These are phyloP conservation scores for Blastobotrys serpentis DNA, from an alignment of 1,139 yeast species.

Conservation along the genomic window DNA sequence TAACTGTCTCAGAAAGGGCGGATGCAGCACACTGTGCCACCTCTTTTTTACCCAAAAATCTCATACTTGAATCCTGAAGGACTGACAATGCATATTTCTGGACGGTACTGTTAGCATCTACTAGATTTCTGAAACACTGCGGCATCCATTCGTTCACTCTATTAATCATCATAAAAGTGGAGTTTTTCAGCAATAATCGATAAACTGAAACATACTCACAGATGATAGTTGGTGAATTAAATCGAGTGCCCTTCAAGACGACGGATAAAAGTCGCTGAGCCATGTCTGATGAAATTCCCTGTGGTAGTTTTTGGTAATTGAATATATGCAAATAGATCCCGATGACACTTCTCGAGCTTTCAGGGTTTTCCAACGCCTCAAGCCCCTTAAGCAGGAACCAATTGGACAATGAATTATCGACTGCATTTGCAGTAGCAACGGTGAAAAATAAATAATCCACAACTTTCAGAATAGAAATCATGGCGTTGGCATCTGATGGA, in stretches of 20 bases:
- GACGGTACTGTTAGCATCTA: conserved; percentile 24
- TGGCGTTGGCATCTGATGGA: conserved; percentile 23
- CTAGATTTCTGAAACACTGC: conserved; percentile 23
- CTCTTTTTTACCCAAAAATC: conserved; percentile 21
- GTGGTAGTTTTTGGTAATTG: conserved; percentile 28
- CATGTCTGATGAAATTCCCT: conserved; percentile 26
- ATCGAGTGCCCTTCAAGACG: conserved; percentile 24
- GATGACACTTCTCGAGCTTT: conserved; percentile 26
- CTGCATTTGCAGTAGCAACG: conserved; percentile 24
- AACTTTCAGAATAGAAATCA: conserved; percentile 27
- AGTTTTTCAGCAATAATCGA: conserved; percentile 20
- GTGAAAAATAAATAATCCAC: conserved; percentile 30
- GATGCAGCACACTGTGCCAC: conserved; percentile 9
- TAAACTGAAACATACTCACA: conserved; percentile 28
- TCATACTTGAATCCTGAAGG: conserved; percentile 25
- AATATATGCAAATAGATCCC: conserved; percentile 32
- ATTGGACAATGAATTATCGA: conserved; percentile 25
- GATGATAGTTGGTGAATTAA: conserved; percentile 28
- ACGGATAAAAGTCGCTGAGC: conserved; percentile 24
- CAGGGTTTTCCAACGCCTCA: conserved; percentile 24
- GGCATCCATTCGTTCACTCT: conserved; percentile 30
- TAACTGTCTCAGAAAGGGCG: conserved; percentile 2
- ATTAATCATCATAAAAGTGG: conserved; percentile 23
- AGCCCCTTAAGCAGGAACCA: conserved; percentile 30
- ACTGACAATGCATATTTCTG: conserved; percentile 27